These are phyloP conservation scores for Thelonectria rubi DNA, from an alignment of 2,329 filamentous ascomycete species.

Conservation along the genomic window DNA sequence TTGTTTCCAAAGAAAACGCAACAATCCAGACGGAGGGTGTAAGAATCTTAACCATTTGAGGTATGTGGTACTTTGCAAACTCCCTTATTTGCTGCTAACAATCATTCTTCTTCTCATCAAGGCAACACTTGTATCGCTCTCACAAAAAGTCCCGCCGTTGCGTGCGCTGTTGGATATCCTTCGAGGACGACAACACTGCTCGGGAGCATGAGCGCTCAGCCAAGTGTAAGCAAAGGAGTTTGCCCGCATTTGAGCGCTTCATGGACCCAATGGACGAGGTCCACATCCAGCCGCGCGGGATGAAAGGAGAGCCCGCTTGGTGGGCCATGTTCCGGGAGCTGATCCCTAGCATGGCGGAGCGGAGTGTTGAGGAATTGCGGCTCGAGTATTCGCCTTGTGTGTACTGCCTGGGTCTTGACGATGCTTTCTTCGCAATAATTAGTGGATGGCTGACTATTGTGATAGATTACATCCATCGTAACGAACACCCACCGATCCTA, in stretches of 20 bases:
- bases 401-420: neutral
- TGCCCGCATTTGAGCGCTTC: neutral
- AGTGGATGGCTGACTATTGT: neutral
- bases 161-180: neutral
- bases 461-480: neutral
- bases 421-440: neutral
- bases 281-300: neutral
- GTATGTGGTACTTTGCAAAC: neutral
- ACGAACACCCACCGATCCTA: neutral
- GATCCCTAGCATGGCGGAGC: neutral
- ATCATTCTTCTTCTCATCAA: neutral
- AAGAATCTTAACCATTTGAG: neutral
- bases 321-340: neutral
- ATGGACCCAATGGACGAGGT: neutral
- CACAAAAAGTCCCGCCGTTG: neutral
- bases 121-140: neutral
- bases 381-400: neutral
- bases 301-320: neutral
- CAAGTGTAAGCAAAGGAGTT: neutral
- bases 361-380: neutral
- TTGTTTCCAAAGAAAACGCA: neutral
- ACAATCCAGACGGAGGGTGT: neutral
- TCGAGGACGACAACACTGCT: neutral
- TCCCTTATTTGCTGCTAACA: neutral
- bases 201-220: neutral